Percentiles rank a stretch among this genome's conserved stretches.
Evolutionary conservation across 805 yeast species (phyloP).

Genomic region (Cephaloascus albidus): DNA sequence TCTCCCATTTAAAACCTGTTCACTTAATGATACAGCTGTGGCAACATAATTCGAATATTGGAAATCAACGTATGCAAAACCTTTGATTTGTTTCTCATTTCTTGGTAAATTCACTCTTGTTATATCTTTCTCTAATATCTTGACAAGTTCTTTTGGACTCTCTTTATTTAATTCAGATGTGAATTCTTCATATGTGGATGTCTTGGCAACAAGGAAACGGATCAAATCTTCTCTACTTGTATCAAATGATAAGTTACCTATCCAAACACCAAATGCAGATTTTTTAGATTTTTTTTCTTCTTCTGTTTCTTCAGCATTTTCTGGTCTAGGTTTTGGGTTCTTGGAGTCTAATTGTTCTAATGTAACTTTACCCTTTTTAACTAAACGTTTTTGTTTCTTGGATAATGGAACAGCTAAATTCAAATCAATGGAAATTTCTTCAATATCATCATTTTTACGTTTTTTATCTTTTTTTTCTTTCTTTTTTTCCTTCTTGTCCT

Average conservation of each 20-base stretch:
- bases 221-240: constrained; percentile 68
- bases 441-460: constrained; percentile 19
- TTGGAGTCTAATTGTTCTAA: constrained; percentile 26
- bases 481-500: constrained; percentile 3
- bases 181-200: constrained; percentile 26
- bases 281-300: constrained; percentile 21
- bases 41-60: constrained; percentile 47
- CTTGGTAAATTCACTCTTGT: constrained; percentile 77
- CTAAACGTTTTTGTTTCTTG: constrained; percentile 79
- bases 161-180: constrained; percentile 12
- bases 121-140: constrained; percentile 49
- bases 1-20: constrained; percentile 70
- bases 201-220: constrained; percentile 54
- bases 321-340: constrained; percentile 19
- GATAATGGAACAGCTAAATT: constrained; percentile 74
- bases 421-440: constrained; percentile 62
- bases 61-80: constrained; percentile 90
- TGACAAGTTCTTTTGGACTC: constrained; percentile 5
- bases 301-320: constrained; percentile 6
- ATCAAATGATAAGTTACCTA: constrained; percentile 85
- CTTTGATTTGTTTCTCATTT: constrained; percentile 58
- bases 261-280: constrained; percentile 77
- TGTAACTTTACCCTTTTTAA: constrained; percentile 71
- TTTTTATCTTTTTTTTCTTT: constrained; percentile 10
- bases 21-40: constrained; percentile 60